phyloP scores from a whole-genome alignment of 1,139 yeast genomes.

The Hansenula sp. region DNA sequence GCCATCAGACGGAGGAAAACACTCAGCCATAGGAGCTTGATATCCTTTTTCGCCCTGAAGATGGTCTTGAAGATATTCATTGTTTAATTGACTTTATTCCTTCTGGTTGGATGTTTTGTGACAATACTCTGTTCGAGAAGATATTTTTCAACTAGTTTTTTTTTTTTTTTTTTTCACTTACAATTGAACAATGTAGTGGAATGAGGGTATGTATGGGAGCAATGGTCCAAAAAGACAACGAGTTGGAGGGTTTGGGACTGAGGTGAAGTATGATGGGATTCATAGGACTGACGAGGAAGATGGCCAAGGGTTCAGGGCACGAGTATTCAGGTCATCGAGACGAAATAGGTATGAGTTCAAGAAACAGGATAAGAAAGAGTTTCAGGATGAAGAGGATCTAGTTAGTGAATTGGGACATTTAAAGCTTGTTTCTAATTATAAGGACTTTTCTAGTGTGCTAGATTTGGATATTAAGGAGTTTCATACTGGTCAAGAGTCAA shows the following conservation, averaged over 20 bases:
- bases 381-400: conserved; percentile 19
- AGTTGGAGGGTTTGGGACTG: conserved; percentile 6
- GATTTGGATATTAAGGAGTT: conserved; percentile 2
- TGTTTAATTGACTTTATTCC: not conserved
- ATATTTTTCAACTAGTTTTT: too few species aligned
- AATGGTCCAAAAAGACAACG: not conserved
- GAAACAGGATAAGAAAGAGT: conserved; percentile 7
- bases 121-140: too few species aligned
- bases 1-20: conserved; percentile 72
- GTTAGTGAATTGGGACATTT: conserved; percentile 5
- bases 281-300: conserved; percentile 1
- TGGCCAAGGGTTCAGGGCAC: not conserved
- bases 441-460: conserved; percentile 6
- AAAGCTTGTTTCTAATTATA: conserved; percentile 5
- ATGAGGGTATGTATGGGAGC: not conserved
- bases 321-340: conserved; percentile 12
- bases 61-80: not conserved
- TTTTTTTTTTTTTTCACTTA: too few species aligned
- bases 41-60: conserved; percentile 34
- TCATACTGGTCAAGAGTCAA: not conserved
- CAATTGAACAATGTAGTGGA: too few species aligned
- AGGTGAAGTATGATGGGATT: conserved; percentile 9
- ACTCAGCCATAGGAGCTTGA: conserved; percentile 62
- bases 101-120: too few species aligned
- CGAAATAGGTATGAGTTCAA: conserved; percentile 9